A percentile compares a stretch with the other conserved stretches of the same genome.
These are phyloP conservation scores for Cinnamomum micranthum DNA, from an alignment of 164 flowering plant species.

Conservation along the genomic window DNA sequence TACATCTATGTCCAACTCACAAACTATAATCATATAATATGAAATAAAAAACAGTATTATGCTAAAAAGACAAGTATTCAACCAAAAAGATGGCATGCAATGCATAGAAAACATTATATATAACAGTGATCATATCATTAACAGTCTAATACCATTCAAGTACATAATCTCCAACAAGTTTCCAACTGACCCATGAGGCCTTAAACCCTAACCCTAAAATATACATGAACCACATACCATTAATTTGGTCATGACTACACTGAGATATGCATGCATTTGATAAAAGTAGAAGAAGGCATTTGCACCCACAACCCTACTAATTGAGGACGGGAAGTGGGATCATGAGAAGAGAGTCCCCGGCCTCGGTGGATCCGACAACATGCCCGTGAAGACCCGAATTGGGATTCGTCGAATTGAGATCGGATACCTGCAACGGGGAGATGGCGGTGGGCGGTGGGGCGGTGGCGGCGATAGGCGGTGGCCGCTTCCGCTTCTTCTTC, in stretches of 20 bases:
- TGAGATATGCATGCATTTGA: not conserved
- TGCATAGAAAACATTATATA: not conserved
- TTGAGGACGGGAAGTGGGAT: constrained; percentile 1
- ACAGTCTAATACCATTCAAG: not conserved
- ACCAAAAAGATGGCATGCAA: no score
- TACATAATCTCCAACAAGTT: not conserved
- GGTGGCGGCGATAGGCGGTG: constrained; percentile 6
- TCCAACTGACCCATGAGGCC: not conserved
- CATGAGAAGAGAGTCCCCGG: not conserved
- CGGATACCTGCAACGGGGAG: not conserved
- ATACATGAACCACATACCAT: not conserved
- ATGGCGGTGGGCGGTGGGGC: not conserved
- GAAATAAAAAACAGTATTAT: no score
- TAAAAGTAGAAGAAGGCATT: not conserved
- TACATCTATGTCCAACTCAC: no score
- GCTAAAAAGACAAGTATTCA: not conserved
- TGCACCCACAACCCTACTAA: not conserved
- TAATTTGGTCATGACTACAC: not conserved
- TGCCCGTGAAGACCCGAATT: not conserved
- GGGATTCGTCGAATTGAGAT: constrained; percentile 2
- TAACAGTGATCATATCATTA: not conserved
- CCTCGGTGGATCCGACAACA: not conserved
- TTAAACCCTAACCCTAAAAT: not conserved
- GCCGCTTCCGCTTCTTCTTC: constrained; percentile 63
- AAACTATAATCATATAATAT: no score